These are phyloP conservation scores for Melocanna baccifera DNA, from an alignment of 176 grass and related monocot genomes.

Conservation along the genomic window DNA sequence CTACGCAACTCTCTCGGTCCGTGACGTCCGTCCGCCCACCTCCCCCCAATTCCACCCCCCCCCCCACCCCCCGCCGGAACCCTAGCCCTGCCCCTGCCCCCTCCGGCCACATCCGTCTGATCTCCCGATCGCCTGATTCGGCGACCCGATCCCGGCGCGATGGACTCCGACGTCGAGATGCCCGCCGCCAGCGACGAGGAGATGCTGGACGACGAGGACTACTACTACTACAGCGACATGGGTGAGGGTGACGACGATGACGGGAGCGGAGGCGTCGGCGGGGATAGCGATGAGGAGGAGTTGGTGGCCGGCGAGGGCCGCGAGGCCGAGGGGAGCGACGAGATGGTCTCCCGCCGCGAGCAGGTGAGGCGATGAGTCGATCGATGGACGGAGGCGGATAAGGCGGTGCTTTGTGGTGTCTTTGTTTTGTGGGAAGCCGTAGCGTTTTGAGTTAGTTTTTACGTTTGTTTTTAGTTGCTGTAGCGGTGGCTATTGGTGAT, in stretches of 20 bases:
- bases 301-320: conserved; percentile 47
- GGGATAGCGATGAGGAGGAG: conserved; percentile 7
- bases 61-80: conserved; percentile 29
- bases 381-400: neutral
- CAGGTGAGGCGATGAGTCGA: conserved; percentile 40
- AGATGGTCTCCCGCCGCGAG: conserved; percentile 47
- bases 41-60: neutral
- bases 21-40: neutral
- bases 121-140: conserved; percentile 17
- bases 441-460: neutral
- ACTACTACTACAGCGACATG: conserved; percentile 58
- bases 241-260: conserved; percentile 32
- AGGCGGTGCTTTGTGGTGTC: neutral
- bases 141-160: conserved; percentile 9
- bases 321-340: conserved; percentile 61
- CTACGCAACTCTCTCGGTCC: conserved; percentile 26
- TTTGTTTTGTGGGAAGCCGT: neutral
- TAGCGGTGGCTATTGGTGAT: neutral
- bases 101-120: neutral
- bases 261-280: neutral
- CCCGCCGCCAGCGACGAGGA: conserved; percentile 61
- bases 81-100: neutral
- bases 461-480: neutral
- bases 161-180: conserved; percentile 82
- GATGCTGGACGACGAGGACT: conserved; percentile 64